Evolutionary conservation across 305 asterid genomes (phyloP), one percentile per base, ranked within the genome.

Genomic region (Fraxinus baroniana): DNA sequence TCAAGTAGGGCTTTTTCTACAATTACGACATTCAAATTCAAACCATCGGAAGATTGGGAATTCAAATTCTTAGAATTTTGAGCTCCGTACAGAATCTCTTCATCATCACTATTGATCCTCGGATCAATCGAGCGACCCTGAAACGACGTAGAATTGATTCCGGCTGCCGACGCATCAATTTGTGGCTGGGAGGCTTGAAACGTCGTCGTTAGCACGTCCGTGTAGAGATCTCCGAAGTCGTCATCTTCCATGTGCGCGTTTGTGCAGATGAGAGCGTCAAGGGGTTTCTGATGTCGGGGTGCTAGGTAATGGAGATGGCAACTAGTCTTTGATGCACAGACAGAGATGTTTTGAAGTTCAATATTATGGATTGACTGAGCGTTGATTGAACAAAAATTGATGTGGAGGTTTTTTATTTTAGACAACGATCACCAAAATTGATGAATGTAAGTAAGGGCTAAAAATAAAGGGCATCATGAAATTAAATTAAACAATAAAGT

Each of bases 171-270:
- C 57, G 77, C 80, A 37, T 22, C 86, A 60, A 79, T 5, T 76
- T 71, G 76, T 6, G 32, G 77, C 76, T 71, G 77, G 41, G 82
- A 92, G n/a, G 89, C 75, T 49, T 83, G 89, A 80, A 83, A 44
- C 89, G 95, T 76, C 64, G 92, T 41, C 88, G 89, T 49, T 44
- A 91, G 92, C 39, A 96, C 97, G 76, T 96, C 98, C 1, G 99
- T 89, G 85, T 96, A 96, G 32, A 96, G 97, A 92, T 96, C 99
- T 79, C 99, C 99, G 90, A 96, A 96, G 89, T 94, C 99, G 86
- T 94, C 98, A 80, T 94, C 98, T 83, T 94, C 99, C 99, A 94
- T 94, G 66, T 70, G 81, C 39, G 90, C 20, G 85, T 49, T 83
- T 78, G 86, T 84, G 81, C 75, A 76, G 30, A 62, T 80, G 82